A percentile compares a stretch with the other conserved stretches of the same genome.
phyloP scores from a whole-genome alignment of 352 stramenopile genomes.

The Paralagenidium karlingii region DNA sequence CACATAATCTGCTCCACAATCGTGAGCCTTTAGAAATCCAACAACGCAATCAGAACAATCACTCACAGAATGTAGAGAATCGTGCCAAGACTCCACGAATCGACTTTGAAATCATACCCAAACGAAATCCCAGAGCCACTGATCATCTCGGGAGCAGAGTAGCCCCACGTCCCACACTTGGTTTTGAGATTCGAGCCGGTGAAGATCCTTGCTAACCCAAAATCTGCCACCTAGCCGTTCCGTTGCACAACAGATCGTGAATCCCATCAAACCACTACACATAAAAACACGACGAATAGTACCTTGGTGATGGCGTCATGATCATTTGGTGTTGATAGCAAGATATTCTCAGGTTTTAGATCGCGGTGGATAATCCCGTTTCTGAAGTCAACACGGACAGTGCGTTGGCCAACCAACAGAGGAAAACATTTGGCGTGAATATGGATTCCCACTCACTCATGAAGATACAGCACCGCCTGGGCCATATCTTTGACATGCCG shows the following conservation, averaged over 20 bases:
- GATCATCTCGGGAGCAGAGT: constrained; percentile 79
- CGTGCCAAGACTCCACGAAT: constrained; percentile 79
- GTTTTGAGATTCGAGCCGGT: constrained; percentile 55
- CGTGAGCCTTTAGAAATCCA: background rate
- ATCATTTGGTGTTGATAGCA: constrained; percentile 53
- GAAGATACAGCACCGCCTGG: constrained; percentile 52
- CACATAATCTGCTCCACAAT: constrained; percentile 30
- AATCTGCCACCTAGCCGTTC: constrained; percentile 80
- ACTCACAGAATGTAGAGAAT: constrained; percentile 77
- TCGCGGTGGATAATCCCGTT: constrained; percentile 74
- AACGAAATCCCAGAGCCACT: constrained; percentile 51
- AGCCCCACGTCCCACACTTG: constrained; percentile 73
- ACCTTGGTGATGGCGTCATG: constrained; percentile 46
- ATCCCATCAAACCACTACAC: too few relatives aligned
- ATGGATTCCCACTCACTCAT: constrained; percentile 23
- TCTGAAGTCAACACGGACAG: constrained; percentile 9
- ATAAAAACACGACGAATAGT: too few relatives aligned
- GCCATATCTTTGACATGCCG: constrained; percentile 63
- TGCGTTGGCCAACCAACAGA: too few relatives aligned
- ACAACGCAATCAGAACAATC: background rate
- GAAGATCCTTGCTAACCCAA: constrained; percentile 77
- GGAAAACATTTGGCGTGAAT: background rate
- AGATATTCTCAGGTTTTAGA: constrained; percentile 76
- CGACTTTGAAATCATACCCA: constrained; percentile 74
- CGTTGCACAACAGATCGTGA: too few relatives aligned